phyloP scores from a whole-genome alignment of 352 stramenopile genomes.

The Globisporangium cederbergense region DNA sequence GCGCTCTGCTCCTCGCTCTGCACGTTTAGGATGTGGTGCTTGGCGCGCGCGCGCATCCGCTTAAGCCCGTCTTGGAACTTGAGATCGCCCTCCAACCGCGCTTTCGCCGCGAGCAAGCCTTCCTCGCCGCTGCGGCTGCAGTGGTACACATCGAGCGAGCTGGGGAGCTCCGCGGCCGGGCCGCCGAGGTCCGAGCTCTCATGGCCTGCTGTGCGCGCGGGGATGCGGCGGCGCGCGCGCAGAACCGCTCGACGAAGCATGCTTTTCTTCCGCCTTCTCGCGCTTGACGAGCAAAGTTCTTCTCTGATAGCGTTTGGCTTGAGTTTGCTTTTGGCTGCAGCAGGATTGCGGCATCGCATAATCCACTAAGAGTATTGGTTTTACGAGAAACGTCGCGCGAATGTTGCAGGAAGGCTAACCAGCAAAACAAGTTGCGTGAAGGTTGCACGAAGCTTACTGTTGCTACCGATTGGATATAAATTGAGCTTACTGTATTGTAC shows the following conservation, averaged over 20 bases:
- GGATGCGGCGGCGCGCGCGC: slow-evolving; percentile 53
- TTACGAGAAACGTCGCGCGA: background rate
- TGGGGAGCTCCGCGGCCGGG: slow-evolving; percentile 20
- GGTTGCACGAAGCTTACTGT: too few relatives aligned
- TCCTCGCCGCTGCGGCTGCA: slow-evolving; percentile 27
- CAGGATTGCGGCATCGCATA: background rate
- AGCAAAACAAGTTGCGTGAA: too few relatives aligned
- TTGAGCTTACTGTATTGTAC: background rate
- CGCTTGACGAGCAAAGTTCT: slow-evolving; percentile 13
- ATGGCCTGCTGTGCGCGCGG: slow-evolving; percentile 51
- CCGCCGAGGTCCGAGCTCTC: slow-evolving; percentile 35
- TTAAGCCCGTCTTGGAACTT: slow-evolving; percentile 11
- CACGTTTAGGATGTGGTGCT: slow-evolving; percentile 29
- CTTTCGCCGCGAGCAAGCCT: slow-evolving; percentile 20
- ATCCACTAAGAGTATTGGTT: background rate
- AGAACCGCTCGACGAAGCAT: slow-evolving; percentile 68
- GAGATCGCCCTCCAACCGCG: slow-evolving; percentile 13
- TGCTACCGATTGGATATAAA: background rate
- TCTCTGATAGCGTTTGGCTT: background rate
- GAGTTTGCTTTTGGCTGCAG: background rate
- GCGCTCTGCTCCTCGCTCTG: slow-evolving; percentile 47
- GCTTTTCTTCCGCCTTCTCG: background rate
- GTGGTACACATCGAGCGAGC: slow-evolving; percentile 45
- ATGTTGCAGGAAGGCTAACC: background rate
- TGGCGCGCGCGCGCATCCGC: slow-evolving; percentile 11